Base-by-base conservation (phyloP, 2,329 filamentous ascomycete species). In the Domatiomyces globalis region DNA sequence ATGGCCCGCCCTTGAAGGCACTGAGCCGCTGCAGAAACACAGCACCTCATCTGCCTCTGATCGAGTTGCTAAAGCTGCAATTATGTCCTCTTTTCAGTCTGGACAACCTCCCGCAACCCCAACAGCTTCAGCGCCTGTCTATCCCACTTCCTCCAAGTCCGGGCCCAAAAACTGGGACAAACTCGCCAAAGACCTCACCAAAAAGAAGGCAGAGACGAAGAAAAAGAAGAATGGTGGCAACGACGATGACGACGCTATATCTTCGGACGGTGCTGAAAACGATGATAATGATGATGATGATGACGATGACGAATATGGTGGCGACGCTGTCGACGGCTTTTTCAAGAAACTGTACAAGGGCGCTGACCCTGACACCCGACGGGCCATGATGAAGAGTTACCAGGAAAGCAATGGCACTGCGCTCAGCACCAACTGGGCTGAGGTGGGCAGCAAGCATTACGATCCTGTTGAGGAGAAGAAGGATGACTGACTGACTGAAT, bases 341-440 rank as follows among this genome's bases (percentile, higher is more conserved):
- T 98, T 98, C 74, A 92, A 94, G 74, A 82, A 84, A 62, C 73
- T 98, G 1, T 96, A 90, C 70, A 80, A 84, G 56, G 74, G 73
- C 36, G 81, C 87, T 0, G 81, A 84, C 47, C 79, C 83, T 0
- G 90, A 98, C 60, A 86, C 87, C 53, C 81, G 81, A 63, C 80
- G 88, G 1, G 92, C 92, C 7, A 98, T 98, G 92, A 87, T 94
- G 80, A 98, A 98, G 78, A 94, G 87, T 64, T 96, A 87, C 63
- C 76, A 81, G 12, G 90, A 98, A 73, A 95, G 89, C 67, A 92
- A 94, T 60, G 92, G 92, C 4, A 98, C 92, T 0, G 79, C 85
- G 2, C 71, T 98, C 48, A 95, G 87, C 67, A 98, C 92, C 0
- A 87, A 90, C 65, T 98, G 92, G 92, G 69, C 71, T 8, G 85